Evolutionary conservation across 371 early-diverging fungal genomes (phyloP).

Genomic region (Haplosporangium sp.): DNA sequence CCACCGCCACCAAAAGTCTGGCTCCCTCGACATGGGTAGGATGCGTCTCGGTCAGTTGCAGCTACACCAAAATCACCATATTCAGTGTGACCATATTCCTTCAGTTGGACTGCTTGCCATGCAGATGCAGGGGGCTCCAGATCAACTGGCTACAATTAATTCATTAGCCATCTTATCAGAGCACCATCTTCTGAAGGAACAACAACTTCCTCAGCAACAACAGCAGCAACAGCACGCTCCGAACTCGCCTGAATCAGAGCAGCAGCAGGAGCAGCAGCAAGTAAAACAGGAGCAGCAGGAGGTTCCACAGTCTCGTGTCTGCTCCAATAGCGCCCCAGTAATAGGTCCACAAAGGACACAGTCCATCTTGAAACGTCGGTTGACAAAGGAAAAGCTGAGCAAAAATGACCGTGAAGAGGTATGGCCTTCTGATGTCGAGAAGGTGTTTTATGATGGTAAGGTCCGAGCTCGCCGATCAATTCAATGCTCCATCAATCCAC

Average conservation of each 20-base stretch:
- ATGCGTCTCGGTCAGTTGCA: constrained; percentile 9
- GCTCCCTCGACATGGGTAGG: constrained; percentile 21
- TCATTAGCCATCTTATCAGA: not conserved
- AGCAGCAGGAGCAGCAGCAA: constrained; percentile 8
- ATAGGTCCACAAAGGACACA: constrained; percentile 23
- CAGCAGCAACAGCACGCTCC: not conserved
- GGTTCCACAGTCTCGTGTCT: not conserved
- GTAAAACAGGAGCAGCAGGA: constrained; percentile 1
- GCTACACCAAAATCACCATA: constrained; percentile 16
- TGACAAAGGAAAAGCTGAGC: constrained; percentile 26
- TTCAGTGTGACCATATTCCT: constrained; percentile 30
- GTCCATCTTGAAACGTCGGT: constrained; percentile 23
- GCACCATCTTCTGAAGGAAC: not conserved
- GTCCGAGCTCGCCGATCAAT: too few relatives aligned
- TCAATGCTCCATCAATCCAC: too few relatives aligned
- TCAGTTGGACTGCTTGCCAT: constrained; percentile 29
- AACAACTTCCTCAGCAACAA: not conserved
- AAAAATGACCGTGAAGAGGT: constrained; percentile 41
- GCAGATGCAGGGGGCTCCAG: constrained; percentile 17
- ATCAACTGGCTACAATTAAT: constrained; percentile 4
- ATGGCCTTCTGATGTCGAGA: constrained; percentile 41
- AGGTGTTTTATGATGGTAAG: constrained; percentile 40
- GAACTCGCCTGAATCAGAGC: not conserved
- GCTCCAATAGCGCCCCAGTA: not conserved
- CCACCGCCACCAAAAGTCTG: constrained; percentile 30